Conservation (phyloP, 2,329 filamentous ascomycete genomes). For the Xylariaceae sp. region DNA sequence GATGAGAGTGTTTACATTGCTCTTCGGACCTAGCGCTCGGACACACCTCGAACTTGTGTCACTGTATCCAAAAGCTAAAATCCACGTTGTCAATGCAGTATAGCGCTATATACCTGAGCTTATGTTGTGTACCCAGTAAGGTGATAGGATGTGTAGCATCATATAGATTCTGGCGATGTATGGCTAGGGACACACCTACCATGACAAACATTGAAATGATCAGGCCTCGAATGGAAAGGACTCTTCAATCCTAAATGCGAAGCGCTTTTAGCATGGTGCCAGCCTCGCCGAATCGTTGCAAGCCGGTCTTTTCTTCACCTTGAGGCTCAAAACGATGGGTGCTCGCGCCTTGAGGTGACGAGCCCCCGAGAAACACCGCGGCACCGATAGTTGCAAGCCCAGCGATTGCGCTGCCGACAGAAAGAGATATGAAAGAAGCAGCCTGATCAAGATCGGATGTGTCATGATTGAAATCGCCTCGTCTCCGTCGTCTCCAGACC, state of each 20-base stretch:
- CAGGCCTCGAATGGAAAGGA: neutral
- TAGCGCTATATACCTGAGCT: too few relatives aligned
- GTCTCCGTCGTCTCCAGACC: constrained; percentile 31
- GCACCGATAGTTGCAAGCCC: constrained; percentile 30
- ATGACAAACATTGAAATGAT: too few relatives aligned
- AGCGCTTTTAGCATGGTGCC: constrained; percentile 38
- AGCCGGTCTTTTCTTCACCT: constrained; percentile 17
- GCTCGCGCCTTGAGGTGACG: constrained; percentile 42
- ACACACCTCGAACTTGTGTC: too few relatives aligned
- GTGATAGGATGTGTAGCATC: too few relatives aligned
- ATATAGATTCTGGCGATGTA: too few relatives aligned
- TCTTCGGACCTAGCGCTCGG: too few relatives aligned
- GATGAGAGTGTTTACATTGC: too few relatives aligned
- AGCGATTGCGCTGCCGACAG: constrained; percentile 33
- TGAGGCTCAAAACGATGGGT: constrained; percentile 38
- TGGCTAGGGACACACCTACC: too few relatives aligned
- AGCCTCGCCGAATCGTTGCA: constrained; percentile 43
- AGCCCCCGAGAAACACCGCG: constrained; percentile 33
- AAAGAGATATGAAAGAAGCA: constrained; percentile 26
- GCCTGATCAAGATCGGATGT: constrained; percentile 19
- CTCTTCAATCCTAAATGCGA: constrained; percentile 14
- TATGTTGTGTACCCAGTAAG: too few relatives aligned
- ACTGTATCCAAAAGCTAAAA: too few relatives aligned
- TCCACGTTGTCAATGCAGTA: too few relatives aligned
- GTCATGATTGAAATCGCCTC: constrained; percentile 24